phyloP scores from a whole-genome alignment of 2,329 filamentous ascomycete species.

The Phoma sp. region DNA sequence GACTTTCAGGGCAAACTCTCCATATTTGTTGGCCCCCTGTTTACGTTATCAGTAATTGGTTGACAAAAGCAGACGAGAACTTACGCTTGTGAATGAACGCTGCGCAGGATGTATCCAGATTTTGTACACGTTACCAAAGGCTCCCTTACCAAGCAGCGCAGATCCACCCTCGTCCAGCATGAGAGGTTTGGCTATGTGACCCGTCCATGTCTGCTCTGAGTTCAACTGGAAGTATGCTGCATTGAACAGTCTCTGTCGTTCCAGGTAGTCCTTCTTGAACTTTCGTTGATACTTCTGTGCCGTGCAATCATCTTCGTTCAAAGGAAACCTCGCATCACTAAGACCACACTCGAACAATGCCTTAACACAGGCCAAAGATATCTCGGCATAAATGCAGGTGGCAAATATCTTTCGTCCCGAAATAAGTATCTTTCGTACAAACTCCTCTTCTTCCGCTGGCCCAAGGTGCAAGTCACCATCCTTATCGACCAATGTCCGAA shows the following conservation, averaged over 20 bases:
- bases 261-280: background rate
- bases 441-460: background rate
- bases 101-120: background rate
- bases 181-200: background rate
- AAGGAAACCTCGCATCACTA: background rate
- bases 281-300: background rate
- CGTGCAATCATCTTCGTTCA: background rate
- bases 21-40: background rate
- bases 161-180: background rate
- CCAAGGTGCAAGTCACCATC: background rate
- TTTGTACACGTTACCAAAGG: slow-evolving; percentile 1
- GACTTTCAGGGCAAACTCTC: slow-evolving; percentile 5
- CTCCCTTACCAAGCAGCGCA: background rate
- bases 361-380: background rate
- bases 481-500: background rate
- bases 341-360: background rate
- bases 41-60: too few species aligned
- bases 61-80: background rate
- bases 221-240: background rate
- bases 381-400: background rate
- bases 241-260: background rate
- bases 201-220: background rate
- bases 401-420: background rate
- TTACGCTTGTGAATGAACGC: background rate
- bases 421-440: background rate